These are phyloP conservation scores for Saprolegnia parasitica DNA, from an alignment of 352 stramenopile species.

Conservation along the genomic window DNA sequence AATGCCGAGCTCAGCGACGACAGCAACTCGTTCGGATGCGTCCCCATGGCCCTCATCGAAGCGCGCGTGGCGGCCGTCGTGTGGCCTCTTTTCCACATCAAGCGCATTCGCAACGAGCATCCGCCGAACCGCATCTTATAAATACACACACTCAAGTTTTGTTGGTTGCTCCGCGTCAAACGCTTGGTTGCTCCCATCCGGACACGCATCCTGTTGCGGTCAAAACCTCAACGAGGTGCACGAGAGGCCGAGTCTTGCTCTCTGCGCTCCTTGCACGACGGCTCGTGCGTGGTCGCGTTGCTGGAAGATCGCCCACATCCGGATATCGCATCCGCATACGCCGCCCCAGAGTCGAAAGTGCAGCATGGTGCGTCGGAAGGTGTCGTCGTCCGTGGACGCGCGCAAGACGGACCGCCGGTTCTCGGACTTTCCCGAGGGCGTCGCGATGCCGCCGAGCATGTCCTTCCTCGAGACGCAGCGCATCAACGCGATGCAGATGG, in stretches of 20 bases:
- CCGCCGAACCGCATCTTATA: conserved; percentile 44
- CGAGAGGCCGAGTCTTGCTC: too few relatives aligned
- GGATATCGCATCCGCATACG: background rate
- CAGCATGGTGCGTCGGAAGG: conserved; percentile 18
- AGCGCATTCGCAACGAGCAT: conserved; percentile 51
- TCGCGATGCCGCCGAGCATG: conserved; percentile 32
- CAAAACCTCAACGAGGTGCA: too few relatives aligned
- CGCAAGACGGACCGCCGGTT: conserved; percentile 17
- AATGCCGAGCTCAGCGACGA: conserved; percentile 71
- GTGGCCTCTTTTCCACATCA: conserved; percentile 64
- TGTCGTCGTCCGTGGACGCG: conserved; percentile 24
- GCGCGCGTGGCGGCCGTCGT: conserved; percentile 70
- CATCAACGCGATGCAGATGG: conserved; percentile 74
- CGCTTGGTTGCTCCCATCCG: too few relatives aligned
- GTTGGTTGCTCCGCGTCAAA: too few relatives aligned
- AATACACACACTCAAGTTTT: too few relatives aligned
- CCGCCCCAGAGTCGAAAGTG: background rate
- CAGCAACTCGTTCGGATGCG: conserved; percentile 66
- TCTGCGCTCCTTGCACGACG: too few relatives aligned
- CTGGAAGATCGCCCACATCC: background rate
- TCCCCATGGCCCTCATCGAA: conserved; percentile 79
- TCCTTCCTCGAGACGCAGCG: conserved; percentile 81
- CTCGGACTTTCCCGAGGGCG: conserved; percentile 22
- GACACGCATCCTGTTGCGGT: too few relatives aligned
- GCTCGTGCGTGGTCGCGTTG: too few relatives aligned